These are phyloP conservation scores for Rhizophlyctis rosea DNA, from an alignment of 192 early-diverging fungal species.

Conservation along the genomic window DNA sequence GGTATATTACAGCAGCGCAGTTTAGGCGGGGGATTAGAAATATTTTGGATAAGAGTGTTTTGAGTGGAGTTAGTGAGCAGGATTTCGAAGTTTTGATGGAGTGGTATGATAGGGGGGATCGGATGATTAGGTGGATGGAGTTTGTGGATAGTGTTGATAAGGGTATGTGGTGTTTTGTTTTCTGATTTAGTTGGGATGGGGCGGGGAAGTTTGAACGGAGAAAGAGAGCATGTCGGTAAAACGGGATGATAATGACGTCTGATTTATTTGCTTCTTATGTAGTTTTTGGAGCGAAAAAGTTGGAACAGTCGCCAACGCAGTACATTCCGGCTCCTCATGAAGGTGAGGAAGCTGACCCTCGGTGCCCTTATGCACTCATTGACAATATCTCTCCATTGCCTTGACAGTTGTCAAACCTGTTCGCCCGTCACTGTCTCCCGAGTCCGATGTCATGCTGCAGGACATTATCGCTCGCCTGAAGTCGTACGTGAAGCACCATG, in stretches of 20 bases:
- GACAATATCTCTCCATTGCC: not conserved
- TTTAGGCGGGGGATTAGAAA: conserved; percentile 44
- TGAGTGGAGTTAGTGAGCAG: conserved; percentile 27
- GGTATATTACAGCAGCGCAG: conserved; percentile 43
- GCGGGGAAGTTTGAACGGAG: too few species aligned
- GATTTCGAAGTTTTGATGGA: conserved; percentile 41
- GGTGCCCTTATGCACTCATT: not conserved
- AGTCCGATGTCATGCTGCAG: conserved; percentile 27
- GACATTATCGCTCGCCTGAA: conserved; percentile 40
- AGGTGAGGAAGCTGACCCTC: conserved; percentile 13
- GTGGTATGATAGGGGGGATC: conserved; percentile 30
- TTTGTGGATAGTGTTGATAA: conserved; percentile 55
- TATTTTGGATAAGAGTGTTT: conserved; percentile 41
- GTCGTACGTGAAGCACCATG: conserved; percentile 52
- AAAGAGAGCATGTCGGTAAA: too few species aligned
- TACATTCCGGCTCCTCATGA: conserved; percentile 42
- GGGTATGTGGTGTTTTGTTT: conserved; percentile 32
- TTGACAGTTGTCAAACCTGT: conserved; percentile 39
- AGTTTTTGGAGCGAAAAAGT: conserved; percentile 50
- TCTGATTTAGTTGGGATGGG: too few species aligned
- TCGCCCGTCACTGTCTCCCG: conserved; percentile 41
- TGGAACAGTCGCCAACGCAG: conserved; percentile 41
- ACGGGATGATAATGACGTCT: too few species aligned
- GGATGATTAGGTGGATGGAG: conserved; percentile 41
- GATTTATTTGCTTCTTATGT: too few species aligned